Conservation (phyloP, 192 early-diverging fungal genomes). For the Geranomyces variabilis region DNA sequence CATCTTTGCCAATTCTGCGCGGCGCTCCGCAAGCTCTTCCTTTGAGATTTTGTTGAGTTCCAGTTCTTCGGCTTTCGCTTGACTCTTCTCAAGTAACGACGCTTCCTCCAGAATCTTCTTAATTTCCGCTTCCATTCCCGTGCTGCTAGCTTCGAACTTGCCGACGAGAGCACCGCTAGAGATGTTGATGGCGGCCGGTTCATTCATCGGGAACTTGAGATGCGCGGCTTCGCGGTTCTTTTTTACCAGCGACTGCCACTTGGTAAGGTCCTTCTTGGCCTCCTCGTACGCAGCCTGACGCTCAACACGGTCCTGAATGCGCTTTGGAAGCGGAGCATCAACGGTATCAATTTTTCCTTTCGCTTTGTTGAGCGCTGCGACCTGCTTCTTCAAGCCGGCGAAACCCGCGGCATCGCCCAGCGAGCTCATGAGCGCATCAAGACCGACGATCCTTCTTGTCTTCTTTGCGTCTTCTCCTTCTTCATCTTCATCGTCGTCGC, state of each 20-base stretch:
- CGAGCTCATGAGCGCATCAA: constrained; percentile 74
- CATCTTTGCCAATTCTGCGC: constrained; percentile 84
- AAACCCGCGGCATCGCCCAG: constrained; percentile 69
- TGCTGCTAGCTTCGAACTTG: constrained; percentile 66
- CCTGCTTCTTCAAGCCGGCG: constrained; percentile 65
- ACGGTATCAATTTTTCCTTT: constrained; percentile 54
- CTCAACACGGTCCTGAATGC: constrained; percentile 82
- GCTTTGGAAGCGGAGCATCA: constrained; percentile 77
- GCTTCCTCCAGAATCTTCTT: constrained; percentile 66
- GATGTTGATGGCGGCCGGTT: constrained; percentile 33
- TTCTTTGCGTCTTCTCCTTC: constrained; percentile 44
- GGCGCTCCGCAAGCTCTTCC: constrained; percentile 73
- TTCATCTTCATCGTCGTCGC: constrained; percentile 23
- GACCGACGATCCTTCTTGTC: constrained; percentile 46
- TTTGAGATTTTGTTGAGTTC: constrained; percentile 79
- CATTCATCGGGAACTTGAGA: constrained; percentile 68
- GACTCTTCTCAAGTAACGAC: constrained; percentile 78
- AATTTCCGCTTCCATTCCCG: constrained; percentile 80
- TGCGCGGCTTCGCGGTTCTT: constrained; percentile 85
- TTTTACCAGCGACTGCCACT: constrained; percentile 84
- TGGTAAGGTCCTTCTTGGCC: constrained; percentile 77
- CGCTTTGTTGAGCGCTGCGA: constrained; percentile 58
- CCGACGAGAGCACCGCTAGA: constrained; percentile 62
- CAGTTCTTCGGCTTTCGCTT: constrained; percentile 81
- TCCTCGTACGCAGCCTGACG: constrained; percentile 84